A percentile compares a stretch with the other conserved stretches of the same genome.
Conservation (phyloP, 1,139 yeast genomes). For the Sugiyamaella castrensis region DNA sequence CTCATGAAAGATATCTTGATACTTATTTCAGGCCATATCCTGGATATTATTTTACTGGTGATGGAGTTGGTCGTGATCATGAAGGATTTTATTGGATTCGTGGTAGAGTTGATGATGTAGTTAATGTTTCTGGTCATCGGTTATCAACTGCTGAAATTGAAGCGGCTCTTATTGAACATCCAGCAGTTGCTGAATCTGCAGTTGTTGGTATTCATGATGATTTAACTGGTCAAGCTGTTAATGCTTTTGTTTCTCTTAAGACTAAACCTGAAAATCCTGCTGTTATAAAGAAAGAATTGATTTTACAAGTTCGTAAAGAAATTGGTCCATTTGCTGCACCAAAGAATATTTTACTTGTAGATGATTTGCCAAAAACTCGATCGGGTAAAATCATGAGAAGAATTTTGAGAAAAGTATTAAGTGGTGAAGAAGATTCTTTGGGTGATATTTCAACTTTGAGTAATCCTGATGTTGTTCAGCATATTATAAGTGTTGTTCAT, state of each 20-base stretch:
- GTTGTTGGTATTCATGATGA: constrained; percentile 94
- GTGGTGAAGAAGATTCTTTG: constrained; percentile 85
- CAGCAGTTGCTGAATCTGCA: constrained; percentile 83
- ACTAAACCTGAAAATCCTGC: constrained; percentile 48
- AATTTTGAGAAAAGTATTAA: constrained; percentile 84
- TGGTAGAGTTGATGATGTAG: constrained; percentile 98
- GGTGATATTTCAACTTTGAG: constrained; percentile 92
- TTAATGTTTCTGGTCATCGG: constrained; percentile 95
- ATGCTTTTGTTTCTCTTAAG: constrained; percentile 88
- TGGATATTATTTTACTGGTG: constrained; percentile 95
- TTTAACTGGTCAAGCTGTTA: constrained; percentile 94
- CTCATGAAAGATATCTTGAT: constrained; percentile 84
- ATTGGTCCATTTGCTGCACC: constrained; percentile 99
- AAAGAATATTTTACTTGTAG: constrained; percentile 78
- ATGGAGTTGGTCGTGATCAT: constrained; percentile 96
- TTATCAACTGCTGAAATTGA: constrained; percentile 95
- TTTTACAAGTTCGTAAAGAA: constrained; percentile 83
- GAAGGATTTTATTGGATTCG: constrained; percentile 98
- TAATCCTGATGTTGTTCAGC: constrained; percentile 80
- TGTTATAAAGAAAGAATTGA: constrained; percentile 72
- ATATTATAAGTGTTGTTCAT: constrained; percentile 50
- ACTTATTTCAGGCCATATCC: constrained; percentile 94
- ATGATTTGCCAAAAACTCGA: constrained; percentile 94
- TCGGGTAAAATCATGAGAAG: constrained; percentile 99
- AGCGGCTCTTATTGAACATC: constrained; percentile 79